These are phyloP conservation scores for Trichoderma afroharzianum DNA, from an alignment of 2,329 filamentous ascomycete species.

Conservation along the genomic window DNA sequence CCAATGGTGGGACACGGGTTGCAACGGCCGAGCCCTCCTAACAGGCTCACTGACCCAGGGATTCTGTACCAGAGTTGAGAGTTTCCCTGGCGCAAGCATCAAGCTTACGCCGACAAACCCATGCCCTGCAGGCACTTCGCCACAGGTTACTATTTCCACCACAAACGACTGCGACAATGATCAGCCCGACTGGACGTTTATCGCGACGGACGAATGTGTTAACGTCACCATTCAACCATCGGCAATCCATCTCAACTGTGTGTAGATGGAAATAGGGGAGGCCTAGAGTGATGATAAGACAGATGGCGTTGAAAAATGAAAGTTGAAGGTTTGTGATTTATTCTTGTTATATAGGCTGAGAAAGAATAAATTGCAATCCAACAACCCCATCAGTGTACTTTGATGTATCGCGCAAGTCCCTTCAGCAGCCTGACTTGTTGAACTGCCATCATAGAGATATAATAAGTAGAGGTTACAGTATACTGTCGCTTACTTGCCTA, in stretches of 20 bases:
- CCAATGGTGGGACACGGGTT: background rate
- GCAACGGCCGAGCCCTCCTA: background rate
- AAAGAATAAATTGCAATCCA: background rate
- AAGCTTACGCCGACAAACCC: background rate
- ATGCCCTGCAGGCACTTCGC: background rate
- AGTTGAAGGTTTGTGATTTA: background rate
- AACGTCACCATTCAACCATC: background rate
- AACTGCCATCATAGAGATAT: background rate
- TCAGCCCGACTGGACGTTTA: background rate
- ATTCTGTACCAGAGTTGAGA: background rate
- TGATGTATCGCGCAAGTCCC: conserved; percentile 23
- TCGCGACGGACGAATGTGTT: background rate
- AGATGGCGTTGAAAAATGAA: background rate
- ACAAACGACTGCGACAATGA: background rate
- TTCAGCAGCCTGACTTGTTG: conserved; percentile 23
- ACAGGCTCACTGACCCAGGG: background rate
- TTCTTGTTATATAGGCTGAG: background rate
- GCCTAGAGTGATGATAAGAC: background rate
- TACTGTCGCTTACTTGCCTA: too few relatives aligned
- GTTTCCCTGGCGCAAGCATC: background rate
- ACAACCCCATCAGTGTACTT: background rate
- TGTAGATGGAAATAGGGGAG: background rate
- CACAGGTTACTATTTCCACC: background rate
- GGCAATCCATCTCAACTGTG: background rate
- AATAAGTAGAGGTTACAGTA: too few relatives aligned